phyloP scores from a whole-genome alignment of 352 stramenopile genomes.

The Blastocystis sp. region DNA sequence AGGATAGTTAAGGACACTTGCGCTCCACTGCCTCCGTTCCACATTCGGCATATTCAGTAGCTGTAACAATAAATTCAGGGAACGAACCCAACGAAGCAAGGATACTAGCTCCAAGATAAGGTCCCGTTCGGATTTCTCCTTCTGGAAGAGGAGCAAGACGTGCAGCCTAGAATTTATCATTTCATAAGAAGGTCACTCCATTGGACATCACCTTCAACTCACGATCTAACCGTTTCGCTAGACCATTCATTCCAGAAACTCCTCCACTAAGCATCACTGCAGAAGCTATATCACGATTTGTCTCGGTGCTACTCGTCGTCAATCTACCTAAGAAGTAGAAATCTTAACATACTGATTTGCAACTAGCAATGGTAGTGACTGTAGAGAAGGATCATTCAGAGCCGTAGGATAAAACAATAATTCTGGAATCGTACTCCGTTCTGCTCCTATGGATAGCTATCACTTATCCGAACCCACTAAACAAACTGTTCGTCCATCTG shows the following conservation, averaged over 20 bases:
- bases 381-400: constrained; percentile 25
- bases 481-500: background rate
- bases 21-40: constrained; percentile 13
- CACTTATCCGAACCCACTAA: background rate
- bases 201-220: constrained; percentile 53
- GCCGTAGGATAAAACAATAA: constrained; percentile 41
- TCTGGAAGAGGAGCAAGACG: constrained; percentile 17
- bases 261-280: constrained; percentile 22
- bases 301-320: background rate
- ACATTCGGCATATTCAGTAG: constrained; percentile 24
- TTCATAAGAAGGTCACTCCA: background rate
- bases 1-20: constrained; percentile 22
- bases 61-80: constrained; percentile 40
- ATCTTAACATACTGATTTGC: constrained; percentile 18
- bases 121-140: background rate
- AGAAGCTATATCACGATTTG: background rate
- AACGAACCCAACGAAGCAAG: constrained; percentile 33
- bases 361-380: constrained; percentile 27
- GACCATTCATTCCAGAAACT: constrained; percentile 34
- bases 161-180: background rate
- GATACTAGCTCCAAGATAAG: constrained; percentile 36
- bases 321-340: background rate
- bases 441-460: background rate
- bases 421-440: constrained; percentile 49
- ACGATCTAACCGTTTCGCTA: background rate